phyloP scores from a whole-genome alignment of 768 basidiomycete species.

The Amanita jacksonii region DNA sequence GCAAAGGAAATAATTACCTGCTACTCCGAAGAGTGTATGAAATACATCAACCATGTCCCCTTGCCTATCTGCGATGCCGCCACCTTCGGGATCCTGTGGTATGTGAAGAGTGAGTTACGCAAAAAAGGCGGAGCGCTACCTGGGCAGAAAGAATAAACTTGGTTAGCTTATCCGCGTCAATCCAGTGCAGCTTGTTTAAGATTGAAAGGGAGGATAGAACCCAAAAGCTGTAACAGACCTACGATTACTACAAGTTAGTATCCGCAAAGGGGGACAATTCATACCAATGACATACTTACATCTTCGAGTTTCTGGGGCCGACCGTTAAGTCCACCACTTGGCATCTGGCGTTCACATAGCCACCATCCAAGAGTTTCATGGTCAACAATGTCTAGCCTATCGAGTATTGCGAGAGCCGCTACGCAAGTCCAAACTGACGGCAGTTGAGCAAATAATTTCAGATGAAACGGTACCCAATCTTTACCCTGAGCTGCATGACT shows the following conservation, averaged over 20 bases:
- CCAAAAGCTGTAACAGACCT: constrained; percentile 99
- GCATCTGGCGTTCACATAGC: constrained; percentile 88
- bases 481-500: constrained; percentile 88
- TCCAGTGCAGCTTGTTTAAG: constrained; percentile 76
- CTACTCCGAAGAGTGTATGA: constrained; percentile 88
- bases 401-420: constrained; percentile 80
- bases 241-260: constrained; percentile 6
- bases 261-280: not conserved
- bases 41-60: constrained; percentile 97
- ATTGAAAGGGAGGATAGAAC: constrained; percentile 85
- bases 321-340: constrained; percentile 91
- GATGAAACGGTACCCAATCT: no score
- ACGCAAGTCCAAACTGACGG: no score
- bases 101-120: not conserved
- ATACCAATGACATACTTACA: constrained; percentile 36
- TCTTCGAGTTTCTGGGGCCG: constrained; percentile 98
- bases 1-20: constrained; percentile 35
- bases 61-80: constrained; percentile 91
- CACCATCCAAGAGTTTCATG: constrained; percentile 81
- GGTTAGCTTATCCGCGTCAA: constrained; percentile 69
- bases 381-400: constrained; percentile 73
- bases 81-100: constrained; percentile 72
- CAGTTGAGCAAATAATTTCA: no score
- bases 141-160: constrained; percentile 85
- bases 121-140: constrained; percentile 28